Conservation (phyloP, 306 rosid genomes). For the Senna siamea region DNA sequence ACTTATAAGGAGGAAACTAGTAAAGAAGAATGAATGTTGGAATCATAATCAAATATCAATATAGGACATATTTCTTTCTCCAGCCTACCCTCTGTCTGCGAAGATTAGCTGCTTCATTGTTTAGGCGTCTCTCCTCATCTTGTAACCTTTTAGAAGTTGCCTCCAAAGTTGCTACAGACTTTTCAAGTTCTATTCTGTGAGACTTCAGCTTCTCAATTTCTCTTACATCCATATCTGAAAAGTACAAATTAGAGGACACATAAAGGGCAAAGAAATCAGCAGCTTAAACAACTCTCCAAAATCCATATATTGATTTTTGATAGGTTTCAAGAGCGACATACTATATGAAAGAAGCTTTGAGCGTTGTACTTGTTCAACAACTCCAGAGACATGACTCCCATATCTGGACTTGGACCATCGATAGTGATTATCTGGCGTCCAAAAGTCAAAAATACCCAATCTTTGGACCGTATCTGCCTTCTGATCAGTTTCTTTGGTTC, state of each 20-base stretch:
- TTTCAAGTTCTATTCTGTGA: constrained; percentile 65
- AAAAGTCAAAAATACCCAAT: constrained; percentile 71
- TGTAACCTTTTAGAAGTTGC: constrained; percentile 52
- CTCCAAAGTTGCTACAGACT: constrained; percentile 52
- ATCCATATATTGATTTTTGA: constrained; percentile 7
- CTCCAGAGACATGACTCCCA: constrained; percentile 76
- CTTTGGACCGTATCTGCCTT: constrained; percentile 65
- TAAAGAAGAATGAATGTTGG: not conserved
- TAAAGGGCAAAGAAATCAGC: not conserved
- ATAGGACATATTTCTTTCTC: not conserved
- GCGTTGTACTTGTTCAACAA: constrained; percentile 61
- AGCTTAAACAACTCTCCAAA: constrained; percentile 12
- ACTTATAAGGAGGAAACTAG: constrained; percentile 1
- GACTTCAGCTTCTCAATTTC: constrained; percentile 70
- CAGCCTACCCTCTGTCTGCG: constrained; percentile 70
- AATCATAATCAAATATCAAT: not conserved
- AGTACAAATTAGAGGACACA: constrained; percentile 24
- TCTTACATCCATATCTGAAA: constrained; percentile 66
- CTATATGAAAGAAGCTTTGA: constrained; percentile 66
- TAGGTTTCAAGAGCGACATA: constrained; percentile 45
- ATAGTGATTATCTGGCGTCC: constrained; percentile 96
- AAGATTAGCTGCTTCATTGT: constrained; percentile 70
- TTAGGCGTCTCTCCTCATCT: constrained; percentile 54
- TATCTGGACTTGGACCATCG: constrained; percentile 85
- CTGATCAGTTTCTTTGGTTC: constrained; percentile 79